These are phyloP conservation scores for Coprinopsis strossmayeri DNA, from an alignment of 768 basidiomycete genomes.

Conservation along the genomic window DNA sequence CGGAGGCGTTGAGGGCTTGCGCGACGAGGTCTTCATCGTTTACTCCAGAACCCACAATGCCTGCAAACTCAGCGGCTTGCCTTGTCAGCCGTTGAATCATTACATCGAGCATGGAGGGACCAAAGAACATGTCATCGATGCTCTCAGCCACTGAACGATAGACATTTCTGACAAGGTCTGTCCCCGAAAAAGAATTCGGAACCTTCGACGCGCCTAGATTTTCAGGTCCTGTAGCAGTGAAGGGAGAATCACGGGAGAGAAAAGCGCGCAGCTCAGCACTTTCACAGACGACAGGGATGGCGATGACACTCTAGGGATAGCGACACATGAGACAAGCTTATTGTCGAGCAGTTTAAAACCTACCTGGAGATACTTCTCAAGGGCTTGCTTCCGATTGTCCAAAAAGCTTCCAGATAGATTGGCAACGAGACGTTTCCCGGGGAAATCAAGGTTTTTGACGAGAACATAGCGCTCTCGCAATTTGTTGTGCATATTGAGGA, in stretches of 20 bases:
- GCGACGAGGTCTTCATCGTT: slow-evolving; percentile 82
- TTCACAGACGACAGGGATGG: slow-evolving; percentile 70
- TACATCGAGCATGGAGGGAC: slow-evolving; percentile 92
- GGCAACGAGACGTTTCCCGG: slow-evolving; percentile 87
- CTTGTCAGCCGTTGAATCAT: slow-evolving; percentile 87
- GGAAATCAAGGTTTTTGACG: slow-evolving; percentile 77
- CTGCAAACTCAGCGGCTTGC: slow-evolving; percentile 86
- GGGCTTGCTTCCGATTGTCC: slow-evolving; percentile 65
- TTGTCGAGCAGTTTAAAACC: slow-evolving; percentile 15
- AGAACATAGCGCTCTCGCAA: slow-evolving; percentile 68
- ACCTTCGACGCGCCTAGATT: slow-evolving; percentile 28
- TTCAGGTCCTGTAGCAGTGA: slow-evolving; percentile 51
- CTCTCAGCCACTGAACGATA: slow-evolving; percentile 91
- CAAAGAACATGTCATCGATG: slow-evolving; percentile 96
- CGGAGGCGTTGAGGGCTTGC: slow-evolving; percentile 68
- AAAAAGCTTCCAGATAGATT: slow-evolving; percentile 85
- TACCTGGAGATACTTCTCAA: slow-evolving; percentile 93
- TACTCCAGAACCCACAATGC: slow-evolving; percentile 70
- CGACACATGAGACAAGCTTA: background rate
- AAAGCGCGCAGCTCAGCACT: slow-evolving; percentile 79
- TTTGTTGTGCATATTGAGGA: slow-evolving; percentile 81
- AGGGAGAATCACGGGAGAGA: slow-evolving; percentile 83
- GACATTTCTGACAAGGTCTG: slow-evolving; percentile 76
- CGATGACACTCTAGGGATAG: slow-evolving; percentile 56
- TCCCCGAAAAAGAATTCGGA: slow-evolving; percentile 51